phyloP scores from a whole-genome alignment of 2,329 filamentous ascomycete species.

The Penicillium decumbens region DNA sequence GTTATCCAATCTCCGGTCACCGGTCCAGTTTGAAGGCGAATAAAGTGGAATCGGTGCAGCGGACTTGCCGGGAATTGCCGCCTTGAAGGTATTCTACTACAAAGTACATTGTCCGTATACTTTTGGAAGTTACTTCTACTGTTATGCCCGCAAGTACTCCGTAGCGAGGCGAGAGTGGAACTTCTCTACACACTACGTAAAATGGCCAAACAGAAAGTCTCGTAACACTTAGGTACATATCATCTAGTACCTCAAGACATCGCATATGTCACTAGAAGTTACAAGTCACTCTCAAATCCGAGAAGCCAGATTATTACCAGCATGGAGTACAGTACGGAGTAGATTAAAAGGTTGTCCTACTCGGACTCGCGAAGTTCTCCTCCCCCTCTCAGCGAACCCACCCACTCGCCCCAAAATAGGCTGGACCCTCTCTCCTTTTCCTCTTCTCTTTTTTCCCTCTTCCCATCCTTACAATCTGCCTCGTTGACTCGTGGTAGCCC shows the following conservation, averaged over 20 bases:
- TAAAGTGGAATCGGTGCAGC: constrained; percentile 1
- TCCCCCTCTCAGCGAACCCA: constrained; percentile 17
- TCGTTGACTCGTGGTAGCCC: constrained; percentile 37
- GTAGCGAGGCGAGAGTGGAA: background rate
- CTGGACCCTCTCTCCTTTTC: constrained; percentile 25
- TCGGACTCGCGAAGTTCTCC: background rate
- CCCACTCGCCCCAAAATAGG: constrained; percentile 11
- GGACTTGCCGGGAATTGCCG: constrained; percentile 22
- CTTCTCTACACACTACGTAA: background rate
- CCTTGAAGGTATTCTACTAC: background rate
- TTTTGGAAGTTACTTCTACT: background rate
- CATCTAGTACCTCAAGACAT: background rate
- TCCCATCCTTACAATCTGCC: constrained; percentile 21
- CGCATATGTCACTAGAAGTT: too few species aligned
- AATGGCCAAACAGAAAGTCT: background rate
- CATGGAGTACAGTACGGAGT: too few species aligned
- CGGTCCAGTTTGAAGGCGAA: constrained; percentile 15
- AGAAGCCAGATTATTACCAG: background rate
- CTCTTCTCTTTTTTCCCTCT: constrained; percentile 11
- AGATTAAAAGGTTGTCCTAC: background rate
- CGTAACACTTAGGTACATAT: background rate
- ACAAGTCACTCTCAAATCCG: background rate
- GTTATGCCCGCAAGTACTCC: background rate
- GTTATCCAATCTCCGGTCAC: constrained; percentile 22
- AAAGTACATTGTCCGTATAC: background rate